Percentiles rank a stretch among this genome's conserved stretches.
phyloP scores from a whole-genome alignment of 345 rosid genomes.

The Zanthoxylum bungeanum region DNA sequence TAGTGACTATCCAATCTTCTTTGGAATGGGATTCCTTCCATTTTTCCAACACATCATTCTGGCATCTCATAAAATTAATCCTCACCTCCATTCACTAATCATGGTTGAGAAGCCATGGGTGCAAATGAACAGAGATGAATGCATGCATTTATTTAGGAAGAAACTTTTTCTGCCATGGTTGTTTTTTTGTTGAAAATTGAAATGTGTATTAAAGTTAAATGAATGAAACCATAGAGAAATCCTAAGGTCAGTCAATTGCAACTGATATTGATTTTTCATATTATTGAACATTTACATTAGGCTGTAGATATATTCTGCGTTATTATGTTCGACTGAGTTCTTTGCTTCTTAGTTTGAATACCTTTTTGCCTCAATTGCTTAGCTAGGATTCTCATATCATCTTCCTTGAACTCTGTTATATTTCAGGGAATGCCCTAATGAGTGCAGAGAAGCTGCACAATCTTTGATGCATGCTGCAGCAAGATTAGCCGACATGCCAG shows the following conservation, averaged over 20 bases:
- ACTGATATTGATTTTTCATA: neutral
- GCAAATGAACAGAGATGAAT: neutral
- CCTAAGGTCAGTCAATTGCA: neutral
- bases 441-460: slow-evolving; percentile 69
- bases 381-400: neutral
- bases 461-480: slow-evolving; percentile 87
- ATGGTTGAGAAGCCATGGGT: neutral
- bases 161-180: neutral
- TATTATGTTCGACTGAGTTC: neutral
- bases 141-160: neutral
- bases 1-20: neutral
- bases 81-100: neutral
- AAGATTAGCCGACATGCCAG: slow-evolving; percentile 79
- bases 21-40: neutral
- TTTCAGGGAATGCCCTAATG: slow-evolving; percentile 81
- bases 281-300: neutral
- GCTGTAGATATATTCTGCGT: neutral
- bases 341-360: neutral
- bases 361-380: neutral
- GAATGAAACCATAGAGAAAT: neutral
- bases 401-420: neutral
- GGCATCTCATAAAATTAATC: neutral
- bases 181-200: neutral
- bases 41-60: neutral
- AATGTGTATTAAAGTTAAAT: neutral